Evolutionary conservation across 176 grass and related monocot species (phyloP).

Genomic region (Carex pumila): DNA sequence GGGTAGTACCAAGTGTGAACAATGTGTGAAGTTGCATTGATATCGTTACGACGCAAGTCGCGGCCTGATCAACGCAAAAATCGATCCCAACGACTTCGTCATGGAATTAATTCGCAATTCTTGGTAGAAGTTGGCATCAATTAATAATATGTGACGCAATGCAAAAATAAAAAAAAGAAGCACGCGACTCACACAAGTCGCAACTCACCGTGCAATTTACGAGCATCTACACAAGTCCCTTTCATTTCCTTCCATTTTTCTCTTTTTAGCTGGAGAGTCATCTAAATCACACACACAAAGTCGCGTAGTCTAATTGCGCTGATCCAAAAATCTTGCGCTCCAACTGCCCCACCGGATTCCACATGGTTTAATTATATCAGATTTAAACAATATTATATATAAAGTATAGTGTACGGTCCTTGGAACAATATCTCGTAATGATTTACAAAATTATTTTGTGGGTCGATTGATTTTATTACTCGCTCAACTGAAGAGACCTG

Average conservation of each 20-base stretch:
- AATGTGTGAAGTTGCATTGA: neutral
- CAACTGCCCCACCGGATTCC: neutral
- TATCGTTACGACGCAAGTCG: neutral
- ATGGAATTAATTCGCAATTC: neutral
- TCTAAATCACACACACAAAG: neutral
- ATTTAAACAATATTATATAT: neutral
- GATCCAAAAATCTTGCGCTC: neutral
- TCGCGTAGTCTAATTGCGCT: neutral
- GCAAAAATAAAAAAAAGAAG: neutral
- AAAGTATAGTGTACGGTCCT: no score
- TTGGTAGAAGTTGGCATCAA: neutral
- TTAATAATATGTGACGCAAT: neutral
- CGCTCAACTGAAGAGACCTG: no score
- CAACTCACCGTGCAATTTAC: neutral
- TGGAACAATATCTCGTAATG: no score
- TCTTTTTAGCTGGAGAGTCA: neutral
- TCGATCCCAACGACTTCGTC: neutral
- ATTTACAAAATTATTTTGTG: no score
- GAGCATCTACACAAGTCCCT: neutral
- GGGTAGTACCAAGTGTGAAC: neutral
- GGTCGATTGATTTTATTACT: no score
- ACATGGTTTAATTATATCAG: neutral
- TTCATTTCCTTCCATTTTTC: neutral
- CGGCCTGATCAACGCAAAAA: neutral
- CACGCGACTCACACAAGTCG: neutral